A percentile compares a stretch with the other conserved stretches of the same genome.
Conservation (phyloP, 495 filamentous ascomycete genomes). For the Oidiodendron maius region DNA sequence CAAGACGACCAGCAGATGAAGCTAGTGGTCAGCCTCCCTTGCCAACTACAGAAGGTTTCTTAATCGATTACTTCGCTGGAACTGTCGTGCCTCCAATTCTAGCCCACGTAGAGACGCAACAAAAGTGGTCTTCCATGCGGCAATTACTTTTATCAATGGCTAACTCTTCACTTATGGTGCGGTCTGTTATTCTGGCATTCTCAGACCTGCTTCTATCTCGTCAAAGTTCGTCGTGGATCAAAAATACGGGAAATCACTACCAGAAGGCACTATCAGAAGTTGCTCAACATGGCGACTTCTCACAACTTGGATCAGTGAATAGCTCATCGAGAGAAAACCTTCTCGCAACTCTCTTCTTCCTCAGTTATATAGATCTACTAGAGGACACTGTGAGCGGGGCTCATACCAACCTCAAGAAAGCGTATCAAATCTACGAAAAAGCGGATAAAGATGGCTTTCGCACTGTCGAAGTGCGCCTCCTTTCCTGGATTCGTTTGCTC, state of each 20-base stretch:
- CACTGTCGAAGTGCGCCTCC: slow-evolving; percentile 19
- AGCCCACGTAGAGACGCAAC: slow-evolving; percentile 27
- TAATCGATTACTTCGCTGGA: slow-evolving; percentile 25
- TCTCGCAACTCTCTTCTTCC: slow-evolving; percentile 29
- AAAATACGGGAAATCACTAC: slow-evolving; percentile 16
- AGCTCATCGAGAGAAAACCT: neutral
- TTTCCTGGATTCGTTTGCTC: slow-evolving; percentile 32
- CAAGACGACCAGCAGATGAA: slow-evolving; percentile 1
- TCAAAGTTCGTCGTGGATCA: neutral
- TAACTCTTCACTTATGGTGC: slow-evolving; percentile 22
- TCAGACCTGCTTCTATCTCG: slow-evolving; percentile 22
- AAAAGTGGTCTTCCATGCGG: slow-evolving; percentile 25
- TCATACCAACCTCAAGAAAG: slow-evolving; percentile 23
- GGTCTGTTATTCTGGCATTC: slow-evolving; percentile 25
- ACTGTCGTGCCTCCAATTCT: slow-evolving; percentile 27
- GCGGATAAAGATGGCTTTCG: slow-evolving; percentile 18
- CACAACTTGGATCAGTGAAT: neutral
- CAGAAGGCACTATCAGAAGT: neutral
- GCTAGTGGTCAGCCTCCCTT: no score
- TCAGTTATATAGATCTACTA: slow-evolving; percentile 25
- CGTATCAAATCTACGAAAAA: slow-evolving; percentile 17
- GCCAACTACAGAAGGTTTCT: no score
- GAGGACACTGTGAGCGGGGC: slow-evolving; percentile 20
- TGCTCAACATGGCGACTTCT: neutral
- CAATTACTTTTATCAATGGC: slow-evolving; percentile 25